These are phyloP conservation scores for Solanum clarkiae DNA, from an alignment of 257 asterid species.

Conservation along the genomic window DNA sequence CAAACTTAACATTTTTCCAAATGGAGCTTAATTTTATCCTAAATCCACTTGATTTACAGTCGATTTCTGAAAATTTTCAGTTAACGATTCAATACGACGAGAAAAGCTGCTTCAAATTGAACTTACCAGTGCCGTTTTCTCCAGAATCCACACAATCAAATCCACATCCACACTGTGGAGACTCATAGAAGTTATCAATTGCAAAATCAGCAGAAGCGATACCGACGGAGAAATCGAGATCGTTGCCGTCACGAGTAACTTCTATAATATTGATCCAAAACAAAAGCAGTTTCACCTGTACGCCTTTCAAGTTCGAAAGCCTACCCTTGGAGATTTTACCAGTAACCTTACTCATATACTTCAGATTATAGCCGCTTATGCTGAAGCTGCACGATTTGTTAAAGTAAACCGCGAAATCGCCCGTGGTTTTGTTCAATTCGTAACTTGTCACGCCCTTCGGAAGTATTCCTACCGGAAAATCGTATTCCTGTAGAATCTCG, in stretches of 20 bases:
- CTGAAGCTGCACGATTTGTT: conserved; percentile 31
- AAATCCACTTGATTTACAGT: neutral
- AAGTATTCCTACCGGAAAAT: conserved; percentile 43
- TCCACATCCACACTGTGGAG: conserved; percentile 54
- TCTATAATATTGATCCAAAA: conserved; percentile 36
- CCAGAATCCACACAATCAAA: conserved; percentile 12
- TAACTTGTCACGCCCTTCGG: conserved; percentile 42
- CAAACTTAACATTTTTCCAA: neutral
- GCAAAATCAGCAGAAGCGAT: conserved; percentile 25
- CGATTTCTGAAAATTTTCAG: neutral
- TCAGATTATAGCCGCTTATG: conserved; percentile 19
- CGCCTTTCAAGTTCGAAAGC: conserved; percentile 23
- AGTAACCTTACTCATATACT: conserved; percentile 15
- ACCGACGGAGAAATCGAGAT: conserved; percentile 38
- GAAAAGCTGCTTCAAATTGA: neutral
- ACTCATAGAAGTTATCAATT: conserved; percentile 16
- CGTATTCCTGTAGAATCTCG: conserved; percentile 30
- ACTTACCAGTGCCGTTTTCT: neutral
- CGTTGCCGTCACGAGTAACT: conserved; percentile 14
- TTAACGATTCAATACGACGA: neutral
- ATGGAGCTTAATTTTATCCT: neutral
- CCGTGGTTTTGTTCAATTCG: conserved; percentile 19
- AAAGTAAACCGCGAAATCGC: conserved; percentile 28
- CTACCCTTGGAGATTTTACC: conserved; percentile 23
- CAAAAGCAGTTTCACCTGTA: conserved; percentile 28